phyloP scores from a whole-genome alignment of 805 yeast genomes.

The Myxozyma neglecta region DNA sequence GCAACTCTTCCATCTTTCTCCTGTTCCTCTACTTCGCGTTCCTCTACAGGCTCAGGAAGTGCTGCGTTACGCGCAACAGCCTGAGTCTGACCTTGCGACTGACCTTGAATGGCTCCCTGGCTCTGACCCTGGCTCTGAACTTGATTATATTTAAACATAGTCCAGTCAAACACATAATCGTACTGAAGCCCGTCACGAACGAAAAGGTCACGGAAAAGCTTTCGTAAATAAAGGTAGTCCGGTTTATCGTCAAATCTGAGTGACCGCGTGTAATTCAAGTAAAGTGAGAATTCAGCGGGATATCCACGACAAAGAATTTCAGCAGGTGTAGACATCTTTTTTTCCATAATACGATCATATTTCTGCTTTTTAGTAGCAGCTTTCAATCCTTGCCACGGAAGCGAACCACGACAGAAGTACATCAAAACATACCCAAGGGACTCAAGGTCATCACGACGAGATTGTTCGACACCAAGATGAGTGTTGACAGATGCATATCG shows the following conservation, averaged over 20 bases:
- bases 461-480: constrained; percentile 94
- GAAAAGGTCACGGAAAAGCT: constrained; percentile 84
- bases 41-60: constrained; percentile 31
- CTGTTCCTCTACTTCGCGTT: constrained; percentile 47
- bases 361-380: constrained; percentile 97
- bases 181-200: constrained; percentile 84
- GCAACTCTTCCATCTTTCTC: neutral
- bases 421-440: constrained; percentile 91
- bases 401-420: constrained; percentile 90
- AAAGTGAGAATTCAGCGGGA: constrained; percentile 85
- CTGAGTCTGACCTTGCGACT: neutral
- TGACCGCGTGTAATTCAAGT: constrained; percentile 84
- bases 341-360: constrained; percentile 93
- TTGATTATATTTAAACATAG: constrained; percentile 67
- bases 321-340: constrained; percentile 85
- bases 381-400: constrained; percentile 98
- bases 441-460: constrained; percentile 94
- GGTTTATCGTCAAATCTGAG: constrained; percentile 95
- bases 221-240: constrained; percentile 84
- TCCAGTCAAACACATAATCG: constrained; percentile 97
- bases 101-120: too few relatives aligned
- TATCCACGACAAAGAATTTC: constrained; percentile 86
- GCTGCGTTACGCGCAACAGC: neutral
- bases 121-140: constrained; percentile 36
- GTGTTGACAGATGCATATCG: constrained; percentile 94